Percentiles rank a stretch among this genome's conserved stretches.
phyloP scores from a whole-genome alignment of 768 basidiomycete species.

The Leucosporidium creatinivorum region DNA sequence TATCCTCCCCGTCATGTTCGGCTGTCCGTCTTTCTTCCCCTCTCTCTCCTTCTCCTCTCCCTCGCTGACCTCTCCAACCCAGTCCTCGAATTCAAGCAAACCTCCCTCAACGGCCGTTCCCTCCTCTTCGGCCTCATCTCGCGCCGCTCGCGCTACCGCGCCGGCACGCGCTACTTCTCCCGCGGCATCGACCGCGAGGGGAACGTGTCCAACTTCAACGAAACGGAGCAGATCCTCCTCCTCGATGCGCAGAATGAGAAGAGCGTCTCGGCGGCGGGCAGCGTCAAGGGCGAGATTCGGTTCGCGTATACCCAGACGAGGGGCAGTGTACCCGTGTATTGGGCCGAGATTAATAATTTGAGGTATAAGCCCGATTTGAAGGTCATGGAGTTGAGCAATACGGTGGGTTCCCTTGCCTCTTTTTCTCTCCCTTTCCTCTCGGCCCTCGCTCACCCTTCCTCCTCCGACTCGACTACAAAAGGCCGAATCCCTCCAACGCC shows the following conservation, averaged over 20 bases:
- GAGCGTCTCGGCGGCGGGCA: slow-evolving; percentile 1
- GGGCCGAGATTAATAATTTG: slow-evolving; percentile 92
- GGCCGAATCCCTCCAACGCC: slow-evolving; percentile 63
- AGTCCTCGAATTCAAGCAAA: slow-evolving; percentile 81
- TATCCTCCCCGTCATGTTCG: slow-evolving; percentile 88
- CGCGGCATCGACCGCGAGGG: slow-evolving; percentile 84
- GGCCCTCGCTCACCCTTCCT: background rate
- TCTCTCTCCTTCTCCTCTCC: slow-evolving; percentile 3
- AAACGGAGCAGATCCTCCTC: slow-evolving; percentile 88
- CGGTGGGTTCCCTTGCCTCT: slow-evolving; percentile 64
- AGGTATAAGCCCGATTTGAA: slow-evolving; percentile 94
- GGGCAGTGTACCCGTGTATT: slow-evolving; percentile 88
- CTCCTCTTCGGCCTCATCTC: slow-evolving; percentile 82
- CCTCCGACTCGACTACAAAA: slow-evolving; percentile 38
- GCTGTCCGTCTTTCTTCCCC: slow-evolving; percentile 63
- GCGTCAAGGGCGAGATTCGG: slow-evolving; percentile 42
- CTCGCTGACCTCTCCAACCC: slow-evolving; percentile 40
- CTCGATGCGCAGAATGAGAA: slow-evolving; percentile 49
- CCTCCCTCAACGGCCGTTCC: slow-evolving; percentile 66
- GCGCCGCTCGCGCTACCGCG: slow-evolving; percentile 84
- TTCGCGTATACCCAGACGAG: slow-evolving; percentile 87
- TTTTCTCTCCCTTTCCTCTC: slow-evolving; percentile 12
- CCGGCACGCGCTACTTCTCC: slow-evolving; percentile 94
- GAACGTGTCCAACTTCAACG: slow-evolving; percentile 93
- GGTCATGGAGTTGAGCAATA: slow-evolving; percentile 84